Conservation (phyloP, 1,284 basidiomycete genomes). For the Ceratobasidium sp. region DNA sequence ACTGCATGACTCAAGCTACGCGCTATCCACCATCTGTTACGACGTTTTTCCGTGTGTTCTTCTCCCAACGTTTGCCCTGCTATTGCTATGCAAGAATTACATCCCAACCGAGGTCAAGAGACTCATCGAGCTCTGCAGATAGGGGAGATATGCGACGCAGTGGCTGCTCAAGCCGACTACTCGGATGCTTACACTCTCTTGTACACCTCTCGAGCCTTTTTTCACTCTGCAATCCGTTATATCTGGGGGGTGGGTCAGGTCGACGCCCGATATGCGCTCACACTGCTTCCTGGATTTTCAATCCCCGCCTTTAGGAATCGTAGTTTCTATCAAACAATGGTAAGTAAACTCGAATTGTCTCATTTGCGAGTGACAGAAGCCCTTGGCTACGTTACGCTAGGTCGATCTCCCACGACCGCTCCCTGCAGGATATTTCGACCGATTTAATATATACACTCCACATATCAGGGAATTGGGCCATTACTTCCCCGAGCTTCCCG, state of each 20-base stretch:
- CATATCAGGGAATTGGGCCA: background rate
- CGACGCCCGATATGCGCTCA: background rate
- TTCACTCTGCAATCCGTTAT: background rate
- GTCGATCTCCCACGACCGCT: background rate
- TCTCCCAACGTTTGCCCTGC: too few relatives aligned
- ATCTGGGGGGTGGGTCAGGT: background rate
- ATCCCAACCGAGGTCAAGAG: background rate
- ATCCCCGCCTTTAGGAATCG: background rate
- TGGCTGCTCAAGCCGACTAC: background rate
- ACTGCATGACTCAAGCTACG: too few relatives aligned
- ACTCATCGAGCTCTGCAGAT: background rate
- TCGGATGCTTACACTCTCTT: background rate
- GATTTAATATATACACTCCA: conserved; percentile 6
- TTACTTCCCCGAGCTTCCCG: background rate
- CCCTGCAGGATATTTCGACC: background rate
- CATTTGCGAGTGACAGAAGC: background rate
- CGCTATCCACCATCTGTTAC: too few relatives aligned
- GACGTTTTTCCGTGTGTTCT: too few relatives aligned
- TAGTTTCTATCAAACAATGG: background rate
- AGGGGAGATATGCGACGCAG: background rate
- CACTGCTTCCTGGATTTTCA: background rate
- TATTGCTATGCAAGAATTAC: too few relatives aligned
- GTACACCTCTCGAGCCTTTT: background rate
- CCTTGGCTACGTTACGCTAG: background rate
- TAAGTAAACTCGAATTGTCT: background rate